A percentile compares a stretch with the other conserved stretches of the same genome.
phyloP scores from a whole-genome alignment of 768 basidiomycete genomes.

The Hypholoma sublateritium region DNA sequence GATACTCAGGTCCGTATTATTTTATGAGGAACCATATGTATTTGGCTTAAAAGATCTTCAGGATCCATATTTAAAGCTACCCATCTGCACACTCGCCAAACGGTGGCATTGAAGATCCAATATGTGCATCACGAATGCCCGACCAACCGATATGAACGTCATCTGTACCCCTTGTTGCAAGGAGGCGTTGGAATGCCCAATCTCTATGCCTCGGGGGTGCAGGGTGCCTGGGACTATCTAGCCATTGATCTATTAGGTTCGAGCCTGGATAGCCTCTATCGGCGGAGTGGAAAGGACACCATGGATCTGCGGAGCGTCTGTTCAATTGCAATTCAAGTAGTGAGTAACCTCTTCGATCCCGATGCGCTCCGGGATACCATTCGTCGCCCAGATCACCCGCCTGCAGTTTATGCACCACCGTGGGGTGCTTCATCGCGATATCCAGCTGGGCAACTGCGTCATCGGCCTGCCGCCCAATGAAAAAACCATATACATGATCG shows the following conservation, averaged over 20 bases:
- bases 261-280: constrained; percentile 65
- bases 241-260: constrained; percentile 76
- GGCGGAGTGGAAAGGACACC: constrained; percentile 50
- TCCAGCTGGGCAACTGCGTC: constrained; percentile 77
- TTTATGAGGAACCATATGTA: not conserved
- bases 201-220: constrained; percentile 61
- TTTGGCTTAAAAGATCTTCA: constrained; percentile 20
- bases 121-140: constrained; percentile 70
- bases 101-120: constrained; percentile 78
- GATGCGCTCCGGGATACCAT: not conserved
- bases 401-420: constrained; percentile 76
- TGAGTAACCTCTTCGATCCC: constrained; percentile 31
- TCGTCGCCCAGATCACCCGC: constrained; percentile 54
- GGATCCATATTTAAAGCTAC: constrained; percentile 70
- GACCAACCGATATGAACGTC: constrained; percentile 70
- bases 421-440: constrained; percentile 75
- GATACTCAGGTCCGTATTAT: constrained; percentile 60
- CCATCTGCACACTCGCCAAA: constrained; percentile 53
- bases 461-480: constrained; percentile 61
- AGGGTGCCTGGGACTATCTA: constrained; percentile 66
- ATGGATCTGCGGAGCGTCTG: constrained; percentile 76
- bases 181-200: constrained; percentile 75
- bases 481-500: constrained; percentile 74
- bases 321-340: constrained; percentile 75
- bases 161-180: constrained; percentile 68